Evolutionary conservation across 148 eudicot genomes (phyloP).

Genomic region (Nyssa sinensis): DNA sequence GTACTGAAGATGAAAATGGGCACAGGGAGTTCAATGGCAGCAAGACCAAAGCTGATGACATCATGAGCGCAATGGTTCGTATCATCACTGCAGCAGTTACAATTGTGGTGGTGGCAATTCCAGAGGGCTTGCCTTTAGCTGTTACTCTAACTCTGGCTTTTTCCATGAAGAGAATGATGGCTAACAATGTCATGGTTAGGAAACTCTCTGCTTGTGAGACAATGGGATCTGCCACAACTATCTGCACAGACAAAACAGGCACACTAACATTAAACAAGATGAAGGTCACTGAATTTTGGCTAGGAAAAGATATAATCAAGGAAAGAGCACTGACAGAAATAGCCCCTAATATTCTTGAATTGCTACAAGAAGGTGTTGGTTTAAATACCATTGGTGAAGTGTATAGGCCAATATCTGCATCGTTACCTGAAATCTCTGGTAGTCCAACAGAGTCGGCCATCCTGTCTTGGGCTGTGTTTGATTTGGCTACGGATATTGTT

Average conservation of each 20-base stretch:
- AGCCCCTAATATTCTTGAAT: neutral
- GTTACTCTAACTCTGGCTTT: constrained; percentile 19
- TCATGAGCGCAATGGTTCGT: no score
- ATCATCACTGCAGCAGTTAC: no score
- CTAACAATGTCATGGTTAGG: constrained; percentile 34
- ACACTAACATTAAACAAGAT: constrained; percentile 19
- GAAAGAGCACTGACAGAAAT: neutral
- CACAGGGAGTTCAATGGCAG: neutral
- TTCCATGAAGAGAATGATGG: constrained; percentile 30
- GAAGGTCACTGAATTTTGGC: no score
- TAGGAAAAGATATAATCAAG: neutral
- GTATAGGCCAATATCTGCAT: neutral
- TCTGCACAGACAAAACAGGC: no score
- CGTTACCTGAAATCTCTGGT: neutral
- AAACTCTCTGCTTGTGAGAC: no score
- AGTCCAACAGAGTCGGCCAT: constrained; percentile 38
- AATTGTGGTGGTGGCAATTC: neutral
- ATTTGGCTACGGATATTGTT: constrained; percentile 29
- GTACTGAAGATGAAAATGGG: neutral
- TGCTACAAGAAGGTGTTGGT: neutral
- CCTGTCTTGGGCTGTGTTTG: constrained; percentile 36
- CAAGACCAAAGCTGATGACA: no score
- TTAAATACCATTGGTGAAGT: neutral
- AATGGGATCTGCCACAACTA: no score
- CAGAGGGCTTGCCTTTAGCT: no score